These are phyloP conservation scores for Mortierella sp. DNA, from an alignment of 371 early-diverging fungal genomes.

Conservation along the genomic window DNA sequence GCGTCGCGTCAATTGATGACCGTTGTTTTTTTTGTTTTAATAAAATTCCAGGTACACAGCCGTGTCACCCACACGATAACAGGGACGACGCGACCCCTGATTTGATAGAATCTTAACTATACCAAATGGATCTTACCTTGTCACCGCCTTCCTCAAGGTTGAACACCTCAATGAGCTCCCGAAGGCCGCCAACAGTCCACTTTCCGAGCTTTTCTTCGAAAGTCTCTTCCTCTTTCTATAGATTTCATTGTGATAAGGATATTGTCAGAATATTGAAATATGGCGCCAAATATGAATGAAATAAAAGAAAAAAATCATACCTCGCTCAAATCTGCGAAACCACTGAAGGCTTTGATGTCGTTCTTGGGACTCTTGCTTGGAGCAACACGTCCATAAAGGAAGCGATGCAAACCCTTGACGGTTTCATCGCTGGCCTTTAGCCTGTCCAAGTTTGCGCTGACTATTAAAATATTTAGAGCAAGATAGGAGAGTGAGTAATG, in stretches of 20 bases:
- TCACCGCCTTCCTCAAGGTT: slow-evolving; percentile 54
- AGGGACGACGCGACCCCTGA: not conserved
- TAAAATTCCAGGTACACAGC: not conserved
- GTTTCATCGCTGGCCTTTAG: slow-evolving; percentile 48
- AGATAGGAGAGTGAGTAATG: not conserved
- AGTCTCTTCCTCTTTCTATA: slow-evolving; percentile 49
- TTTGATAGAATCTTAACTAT: not conserved
- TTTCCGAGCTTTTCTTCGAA: slow-evolving; percentile 51
- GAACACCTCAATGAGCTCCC: slow-evolving; percentile 54
- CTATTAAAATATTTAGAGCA: slow-evolving; percentile 12
- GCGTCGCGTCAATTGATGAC: not conserved
- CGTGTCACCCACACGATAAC: not conserved
- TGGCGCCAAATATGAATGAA: not conserved
- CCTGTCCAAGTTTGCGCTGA: slow-evolving; percentile 50
- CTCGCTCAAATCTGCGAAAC: slow-evolving; percentile 42
- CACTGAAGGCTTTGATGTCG: slow-evolving; percentile 48
- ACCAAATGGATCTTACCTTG: slow-evolving; percentile 34
- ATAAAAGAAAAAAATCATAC: slow-evolving; percentile 13
- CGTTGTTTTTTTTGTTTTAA: not conserved
- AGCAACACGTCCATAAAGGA: slow-evolving; percentile 39
- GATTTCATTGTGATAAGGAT: not conserved
- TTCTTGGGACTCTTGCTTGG: slow-evolving; percentile 39
- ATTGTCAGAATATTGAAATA: not conserved
- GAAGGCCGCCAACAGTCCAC: slow-evolving; percentile 54
- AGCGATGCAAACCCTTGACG: slow-evolving; percentile 45